Percentiles rank a stretch among this genome's conserved stretches.
Evolutionary conservation across 805 yeast genomes (phyloP).

Genomic region (Saturnispora silvae): DNA sequence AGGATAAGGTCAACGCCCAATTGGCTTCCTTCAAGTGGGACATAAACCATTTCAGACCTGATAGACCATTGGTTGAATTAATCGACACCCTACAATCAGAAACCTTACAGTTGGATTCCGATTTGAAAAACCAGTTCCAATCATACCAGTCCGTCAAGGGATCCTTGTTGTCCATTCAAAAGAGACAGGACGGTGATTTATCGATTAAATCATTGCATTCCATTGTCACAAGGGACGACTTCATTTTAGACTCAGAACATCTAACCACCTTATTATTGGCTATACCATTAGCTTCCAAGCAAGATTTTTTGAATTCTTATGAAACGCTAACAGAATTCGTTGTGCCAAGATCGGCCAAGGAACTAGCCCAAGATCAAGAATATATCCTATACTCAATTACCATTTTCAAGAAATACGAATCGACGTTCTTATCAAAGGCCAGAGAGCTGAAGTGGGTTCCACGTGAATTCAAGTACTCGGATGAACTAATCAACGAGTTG

Average conservation of each 20-base stretch:
- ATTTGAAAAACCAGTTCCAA: constrained; percentile 66
- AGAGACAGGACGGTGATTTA: constrained; percentile 88
- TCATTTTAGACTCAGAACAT: constrained; percentile 79
- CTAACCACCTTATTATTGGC: constrained; percentile 79
- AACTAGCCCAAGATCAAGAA: constrained; percentile 64
- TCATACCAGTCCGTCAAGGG: constrained; percentile 75
- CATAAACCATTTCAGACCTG: constrained; percentile 73
- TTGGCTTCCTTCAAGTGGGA: constrained; percentile 64
- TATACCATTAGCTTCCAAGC: constrained; percentile 58
- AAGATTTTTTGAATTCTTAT: constrained; percentile 56
- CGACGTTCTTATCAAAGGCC: constrained; percentile 56
- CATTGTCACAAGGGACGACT: constrained; percentile 71
- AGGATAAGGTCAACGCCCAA: not conserved
- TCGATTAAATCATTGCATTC: constrained; percentile 86
- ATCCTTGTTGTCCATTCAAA: constrained; percentile 75
- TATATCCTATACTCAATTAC: constrained; percentile 68
- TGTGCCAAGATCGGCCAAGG: constrained; percentile 80
- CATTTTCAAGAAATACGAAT: constrained; percentile 69
- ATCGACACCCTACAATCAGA: constrained; percentile 63
- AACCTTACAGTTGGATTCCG: constrained; percentile 73
- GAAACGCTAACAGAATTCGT: constrained; percentile 74
- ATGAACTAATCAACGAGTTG: constrained; percentile 58
- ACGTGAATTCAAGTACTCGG: constrained; percentile 83
- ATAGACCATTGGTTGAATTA: constrained; percentile 70
- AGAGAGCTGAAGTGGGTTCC: constrained; percentile 88